Evolutionary conservation across 345 rosid species (phyloP).

Genomic region (Kernera saxatilis): DNA sequence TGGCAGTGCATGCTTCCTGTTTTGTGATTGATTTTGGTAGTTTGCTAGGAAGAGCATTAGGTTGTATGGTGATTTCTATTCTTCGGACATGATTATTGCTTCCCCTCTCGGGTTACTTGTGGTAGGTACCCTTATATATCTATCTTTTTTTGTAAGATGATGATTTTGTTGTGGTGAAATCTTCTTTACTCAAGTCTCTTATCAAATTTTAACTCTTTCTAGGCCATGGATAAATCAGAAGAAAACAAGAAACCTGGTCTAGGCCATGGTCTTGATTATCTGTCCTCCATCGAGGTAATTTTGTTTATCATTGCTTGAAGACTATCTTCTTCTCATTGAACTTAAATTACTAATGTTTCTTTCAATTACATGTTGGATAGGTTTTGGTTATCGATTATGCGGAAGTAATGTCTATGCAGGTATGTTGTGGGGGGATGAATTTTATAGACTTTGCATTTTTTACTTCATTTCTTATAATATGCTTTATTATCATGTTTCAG

Average conservation of each 20-base stretch:
- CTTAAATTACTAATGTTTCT: conserved; percentile 6
- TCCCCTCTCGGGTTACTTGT: conserved; percentile 60
- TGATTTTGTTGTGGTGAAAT: background rate
- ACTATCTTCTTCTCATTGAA: background rate
- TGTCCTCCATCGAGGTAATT: conserved; percentile 82
- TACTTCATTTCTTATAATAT: conserved; percentile 3
- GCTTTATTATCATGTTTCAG: conserved; percentile 37
- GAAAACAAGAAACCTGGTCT: conserved; percentile 53
- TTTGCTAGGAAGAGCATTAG: conserved; percentile 76
- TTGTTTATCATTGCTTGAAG: conserved; percentile 14
- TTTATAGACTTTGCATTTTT: background rate
- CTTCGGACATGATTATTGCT: conserved; percentile 83
- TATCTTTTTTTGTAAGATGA: background rate
- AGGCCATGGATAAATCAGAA: conserved; percentile 65
- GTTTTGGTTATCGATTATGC: conserved; percentile 85
- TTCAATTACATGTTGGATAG: conserved; percentile 35
- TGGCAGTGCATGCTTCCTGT: background rate
- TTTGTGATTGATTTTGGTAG: conserved; percentile 2
- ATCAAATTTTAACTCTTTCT: conserved; percentile 21
- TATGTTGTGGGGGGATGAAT: conserved; percentile 29
- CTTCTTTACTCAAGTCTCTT: background rate
- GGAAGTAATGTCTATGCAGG: conserved; percentile 88
- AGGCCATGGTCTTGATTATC: conserved; percentile 67
- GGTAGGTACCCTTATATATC: conserved; percentile 48
- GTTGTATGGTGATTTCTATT: conserved; percentile 70